phyloP scores from a whole-genome alignment of 2,329 filamentous ascomycete species.

The Colletotrichum sp. region DNA sequence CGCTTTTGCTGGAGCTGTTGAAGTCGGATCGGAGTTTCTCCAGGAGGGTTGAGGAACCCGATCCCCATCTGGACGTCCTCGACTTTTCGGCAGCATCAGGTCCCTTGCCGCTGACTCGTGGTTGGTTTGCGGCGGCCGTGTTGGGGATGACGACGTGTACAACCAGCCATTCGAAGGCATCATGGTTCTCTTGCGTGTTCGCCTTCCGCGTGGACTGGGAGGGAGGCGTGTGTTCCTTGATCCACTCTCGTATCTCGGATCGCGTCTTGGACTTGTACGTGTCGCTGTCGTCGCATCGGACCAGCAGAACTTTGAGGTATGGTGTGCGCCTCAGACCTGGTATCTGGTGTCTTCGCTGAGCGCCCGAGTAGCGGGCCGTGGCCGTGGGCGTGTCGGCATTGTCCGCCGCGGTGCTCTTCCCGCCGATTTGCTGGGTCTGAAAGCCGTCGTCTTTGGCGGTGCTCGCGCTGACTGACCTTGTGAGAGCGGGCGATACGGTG shows the following conservation, averaged over 20 bases:
- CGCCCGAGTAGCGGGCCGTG: slow-evolving; percentile 34
- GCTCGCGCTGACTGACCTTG: slow-evolving; percentile 35
- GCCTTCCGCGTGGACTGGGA: slow-evolving; percentile 58
- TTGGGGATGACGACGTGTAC: slow-evolving; percentile 92
- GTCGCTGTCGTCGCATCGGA: slow-evolving; percentile 95
- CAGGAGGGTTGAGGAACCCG: slow-evolving; percentile 80
- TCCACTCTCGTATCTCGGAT: slow-evolving; percentile 86
- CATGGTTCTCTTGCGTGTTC: slow-evolving; percentile 86
- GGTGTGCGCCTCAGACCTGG: slow-evolving; percentile 91
- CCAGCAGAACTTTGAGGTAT: slow-evolving; percentile 87
- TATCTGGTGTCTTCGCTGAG: slow-evolving; percentile 86
- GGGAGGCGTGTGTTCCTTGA: slow-evolving; percentile 75
- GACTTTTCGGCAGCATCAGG: slow-evolving; percentile 69
- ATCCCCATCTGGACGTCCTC: slow-evolving; percentile 75
- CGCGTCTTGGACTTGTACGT: slow-evolving; percentile 84
- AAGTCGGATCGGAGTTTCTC: slow-evolving; percentile 93
- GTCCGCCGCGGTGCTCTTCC: slow-evolving; percentile 40
- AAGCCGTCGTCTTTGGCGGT: slow-evolving; percentile 61
- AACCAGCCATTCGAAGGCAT: slow-evolving; percentile 95
- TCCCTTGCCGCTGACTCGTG: slow-evolving; percentile 62
- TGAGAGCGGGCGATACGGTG: slow-evolving; percentile 27
- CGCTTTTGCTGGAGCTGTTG: slow-evolving; percentile 76
- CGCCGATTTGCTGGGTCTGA: slow-evolving; percentile 59
- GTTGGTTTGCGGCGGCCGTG: slow-evolving; percentile 79
- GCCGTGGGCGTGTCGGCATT: slow-evolving; percentile 32